Conservation (phyloP, 768 basidiomycete species). For the Kwoniella botswanensis region DNA sequence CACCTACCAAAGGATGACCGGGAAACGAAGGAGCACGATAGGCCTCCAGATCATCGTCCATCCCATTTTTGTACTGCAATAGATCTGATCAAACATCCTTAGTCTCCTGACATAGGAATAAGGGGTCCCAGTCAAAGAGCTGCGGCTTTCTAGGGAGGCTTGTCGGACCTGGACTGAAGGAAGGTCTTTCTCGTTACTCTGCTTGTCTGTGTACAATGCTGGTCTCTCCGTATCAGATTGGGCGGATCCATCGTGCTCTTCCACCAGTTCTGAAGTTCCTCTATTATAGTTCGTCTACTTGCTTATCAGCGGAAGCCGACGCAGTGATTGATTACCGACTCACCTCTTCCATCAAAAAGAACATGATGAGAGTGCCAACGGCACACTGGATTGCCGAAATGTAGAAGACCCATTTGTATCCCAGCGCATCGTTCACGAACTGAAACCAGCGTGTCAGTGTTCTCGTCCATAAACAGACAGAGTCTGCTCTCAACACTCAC, state of each 20-base stretch:
- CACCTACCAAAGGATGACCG: slow-evolving; percentile 14
- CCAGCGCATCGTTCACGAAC: slow-evolving; percentile 17
- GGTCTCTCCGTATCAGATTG: neutral
- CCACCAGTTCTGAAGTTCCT: neutral
- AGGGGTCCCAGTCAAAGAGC: neutral
- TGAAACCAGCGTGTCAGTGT: neutral
- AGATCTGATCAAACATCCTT: slow-evolving; percentile 7
- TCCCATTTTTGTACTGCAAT: neutral
- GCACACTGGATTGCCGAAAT: slow-evolving; percentile 8
- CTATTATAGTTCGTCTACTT: slow-evolving; percentile 20
- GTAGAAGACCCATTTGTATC: slow-evolving; percentile 26
- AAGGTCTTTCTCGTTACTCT: neutral
- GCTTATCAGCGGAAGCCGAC: neutral
- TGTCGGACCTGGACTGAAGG: neutral
- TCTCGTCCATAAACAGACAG: no score
- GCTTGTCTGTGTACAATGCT: neutral
- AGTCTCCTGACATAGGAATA: neutral
- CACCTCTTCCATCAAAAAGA: slow-evolving; percentile 25
- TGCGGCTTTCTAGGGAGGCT: neutral
- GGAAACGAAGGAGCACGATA: slow-evolving; percentile 18
- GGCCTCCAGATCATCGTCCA: slow-evolving; percentile 20
- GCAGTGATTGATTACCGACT: neutral
- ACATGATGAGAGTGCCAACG: neutral
- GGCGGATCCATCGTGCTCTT: neutral
- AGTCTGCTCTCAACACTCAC: slow-evolving; percentile 1